Evolutionary conservation across 495 filamentous ascomycete species (phyloP).

Genomic region (Geoglossum glabrum): DNA sequence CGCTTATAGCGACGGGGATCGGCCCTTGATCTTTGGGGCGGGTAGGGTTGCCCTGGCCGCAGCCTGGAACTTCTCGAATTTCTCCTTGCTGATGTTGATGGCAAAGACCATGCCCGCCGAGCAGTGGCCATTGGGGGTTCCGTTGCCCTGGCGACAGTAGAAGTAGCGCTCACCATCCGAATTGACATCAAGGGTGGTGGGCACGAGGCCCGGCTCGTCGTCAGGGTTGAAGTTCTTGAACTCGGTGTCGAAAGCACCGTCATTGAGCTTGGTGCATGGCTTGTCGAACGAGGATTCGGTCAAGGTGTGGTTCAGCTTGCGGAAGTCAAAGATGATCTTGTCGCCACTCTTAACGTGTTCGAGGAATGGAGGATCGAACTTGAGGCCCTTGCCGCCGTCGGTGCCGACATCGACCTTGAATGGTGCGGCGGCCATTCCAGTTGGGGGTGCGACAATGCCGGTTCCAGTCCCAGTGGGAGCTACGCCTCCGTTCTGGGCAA

Average conservation of each 20-base stretch:
- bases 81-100: slow-evolving; percentile 1
- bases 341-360: neutral
- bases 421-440: neutral
- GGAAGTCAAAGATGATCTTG: slow-evolving; percentile 15
- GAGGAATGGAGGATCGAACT: slow-evolving; percentile 8
- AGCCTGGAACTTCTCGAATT: slow-evolving; percentile 4
- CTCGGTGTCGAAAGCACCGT: slow-evolving; percentile 6
- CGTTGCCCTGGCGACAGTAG: slow-evolving; percentile 8
- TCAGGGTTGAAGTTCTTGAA: slow-evolving; percentile 5
- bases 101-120: slow-evolving; percentile 8
- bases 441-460: neutral
- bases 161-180: slow-evolving; percentile 5
- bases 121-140: slow-evolving; percentile 8
- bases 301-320: slow-evolving; percentile 12
- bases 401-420: slow-evolving; percentile 8
- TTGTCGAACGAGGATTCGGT: slow-evolving; percentile 11
- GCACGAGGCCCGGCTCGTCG: neutral
- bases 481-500: slow-evolving; percentile 3
- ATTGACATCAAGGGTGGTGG: neutral
- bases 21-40: slow-evolving; percentile 1
- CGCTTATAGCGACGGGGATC: neutral
- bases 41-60: neutral
- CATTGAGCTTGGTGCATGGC: slow-evolving; percentile 9
- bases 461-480: neutral
- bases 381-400: slow-evolving; percentile 4